Evolutionary conservation across 2,329 filamentous ascomycete genomes (phyloP).

Genomic region (Botryotinia globosa): DNA sequence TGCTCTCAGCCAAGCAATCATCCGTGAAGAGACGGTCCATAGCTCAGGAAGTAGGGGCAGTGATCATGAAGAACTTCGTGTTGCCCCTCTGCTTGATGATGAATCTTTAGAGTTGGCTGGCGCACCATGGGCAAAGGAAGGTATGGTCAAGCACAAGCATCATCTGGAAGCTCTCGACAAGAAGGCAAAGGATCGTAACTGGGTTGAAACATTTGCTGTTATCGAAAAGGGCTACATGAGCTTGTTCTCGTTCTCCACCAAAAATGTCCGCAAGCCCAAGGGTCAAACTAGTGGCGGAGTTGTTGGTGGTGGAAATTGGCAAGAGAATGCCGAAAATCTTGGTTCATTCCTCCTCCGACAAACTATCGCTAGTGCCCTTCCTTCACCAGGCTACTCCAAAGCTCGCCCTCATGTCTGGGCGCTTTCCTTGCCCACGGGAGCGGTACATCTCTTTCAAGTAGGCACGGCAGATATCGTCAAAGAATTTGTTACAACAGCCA

Average conservation of each 20-base stretch:
- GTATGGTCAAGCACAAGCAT: conserved; percentile 93
- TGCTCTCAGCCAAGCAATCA: conserved; percentile 92
- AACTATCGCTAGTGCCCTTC: conserved; percentile 85
- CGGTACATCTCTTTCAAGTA: conserved; percentile 97
- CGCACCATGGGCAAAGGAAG: conserved; percentile 98
- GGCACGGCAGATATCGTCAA: conserved; percentile 91
- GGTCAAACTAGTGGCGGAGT: conserved; percentile 55
- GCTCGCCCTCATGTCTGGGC: conserved; percentile 91
- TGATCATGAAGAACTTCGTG: conserved; percentile 39
- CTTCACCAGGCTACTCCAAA: conserved; percentile 89
- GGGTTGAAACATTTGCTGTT: conserved; percentile 93
- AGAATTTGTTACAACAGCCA: conserved; percentile 90
- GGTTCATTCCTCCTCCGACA: conserved; percentile 86
- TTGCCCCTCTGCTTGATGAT: conserved; percentile 76
- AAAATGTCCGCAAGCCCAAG: conserved; percentile 68
- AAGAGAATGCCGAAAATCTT: conserved; percentile 88
- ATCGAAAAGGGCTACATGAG: conserved; percentile 93
- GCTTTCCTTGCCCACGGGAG: conserved; percentile 83
- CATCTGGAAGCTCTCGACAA: conserved; percentile 89
- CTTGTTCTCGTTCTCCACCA: conserved; percentile 87
- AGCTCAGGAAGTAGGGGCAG: conserved; percentile 41
- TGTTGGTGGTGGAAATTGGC: conserved; percentile 97
- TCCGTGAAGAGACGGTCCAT: conserved; percentile 74
- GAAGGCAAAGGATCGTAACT: conserved; percentile 89
- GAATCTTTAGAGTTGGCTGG: conserved; percentile 88